These are phyloP conservation scores for Phaffomyces thermotolerans DNA, from an alignment of 805 yeast genomes.

Conservation along the genomic window DNA sequence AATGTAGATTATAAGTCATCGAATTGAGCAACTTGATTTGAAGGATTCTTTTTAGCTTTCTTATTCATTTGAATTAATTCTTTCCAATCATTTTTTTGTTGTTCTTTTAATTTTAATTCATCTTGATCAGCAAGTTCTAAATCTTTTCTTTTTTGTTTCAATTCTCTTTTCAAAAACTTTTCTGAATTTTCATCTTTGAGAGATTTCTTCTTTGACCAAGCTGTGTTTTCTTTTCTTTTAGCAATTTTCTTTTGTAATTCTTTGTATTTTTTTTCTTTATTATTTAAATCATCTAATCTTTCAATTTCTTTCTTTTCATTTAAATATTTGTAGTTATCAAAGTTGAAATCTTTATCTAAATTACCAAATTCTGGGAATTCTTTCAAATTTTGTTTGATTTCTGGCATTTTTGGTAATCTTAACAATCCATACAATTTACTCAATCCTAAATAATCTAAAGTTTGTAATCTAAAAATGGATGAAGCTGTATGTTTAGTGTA, in stretches of 20 bases:
- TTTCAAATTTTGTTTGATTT: slow-evolving; percentile 45
- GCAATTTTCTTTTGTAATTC: slow-evolving; percentile 25
- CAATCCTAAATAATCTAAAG: slow-evolving; percentile 62
- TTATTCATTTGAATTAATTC: slow-evolving; percentile 63
- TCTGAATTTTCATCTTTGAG: slow-evolving; percentile 53
- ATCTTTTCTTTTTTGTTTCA: slow-evolving; percentile 42
- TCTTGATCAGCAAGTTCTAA: slow-evolving; percentile 46
- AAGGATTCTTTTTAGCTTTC: slow-evolving; percentile 37
- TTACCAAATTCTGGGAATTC: slow-evolving; percentile 65
- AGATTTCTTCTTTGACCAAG: slow-evolving; percentile 35
- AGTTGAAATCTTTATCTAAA: slow-evolving; percentile 37
- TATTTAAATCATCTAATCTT: slow-evolving; percentile 52
- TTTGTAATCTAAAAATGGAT: slow-evolving; percentile 73
- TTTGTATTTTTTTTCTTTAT: slow-evolving; percentile 29
- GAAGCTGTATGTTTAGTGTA: slow-evolving; percentile 84
- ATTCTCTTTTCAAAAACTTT: slow-evolving; percentile 44
- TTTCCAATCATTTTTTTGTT: slow-evolving; percentile 78
- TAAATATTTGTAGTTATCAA: slow-evolving; percentile 54
- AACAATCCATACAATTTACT: slow-evolving; percentile 75
- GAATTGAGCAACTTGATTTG: slow-evolving; percentile 47
- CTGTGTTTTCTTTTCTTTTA: slow-evolving; percentile 11
- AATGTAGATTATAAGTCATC: slow-evolving; percentile 38
- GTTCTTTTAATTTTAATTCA: slow-evolving; percentile 26
- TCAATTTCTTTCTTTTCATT: slow-evolving; percentile 58
- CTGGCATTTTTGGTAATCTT: slow-evolving; percentile 94